Evolutionary conservation across 2,329 filamentous ascomycete genomes (phyloP).

Genomic region (Ascomycota sp.): DNA sequence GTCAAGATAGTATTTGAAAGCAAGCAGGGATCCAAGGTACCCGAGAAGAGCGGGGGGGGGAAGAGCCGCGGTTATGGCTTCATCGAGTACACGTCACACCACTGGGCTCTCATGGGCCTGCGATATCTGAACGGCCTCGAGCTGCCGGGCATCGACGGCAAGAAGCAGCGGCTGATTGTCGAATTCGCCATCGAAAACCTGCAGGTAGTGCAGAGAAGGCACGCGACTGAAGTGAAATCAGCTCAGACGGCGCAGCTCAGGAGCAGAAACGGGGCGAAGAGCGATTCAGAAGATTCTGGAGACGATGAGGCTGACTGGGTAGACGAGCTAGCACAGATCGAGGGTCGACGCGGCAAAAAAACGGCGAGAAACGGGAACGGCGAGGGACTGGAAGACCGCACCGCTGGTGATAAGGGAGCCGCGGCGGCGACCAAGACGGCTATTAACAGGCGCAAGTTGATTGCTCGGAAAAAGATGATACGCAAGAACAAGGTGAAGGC

Average conservation of each 20-base stretch:
- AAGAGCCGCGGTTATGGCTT: slow-evolving; percentile 89
- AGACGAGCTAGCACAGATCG: not conserved
- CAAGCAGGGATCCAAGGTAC: slow-evolving; percentile 63
- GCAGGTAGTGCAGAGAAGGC: slow-evolving; percentile 69
- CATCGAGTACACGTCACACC: slow-evolving; percentile 86
- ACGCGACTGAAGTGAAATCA: slow-evolving; percentile 15
- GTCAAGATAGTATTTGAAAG: slow-evolving; percentile 91
- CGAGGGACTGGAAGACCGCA: not conserved
- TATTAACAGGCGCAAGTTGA: slow-evolving; percentile 48
- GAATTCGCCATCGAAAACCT: slow-evolving; percentile 98
- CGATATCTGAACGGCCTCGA: slow-evolving; percentile 75
- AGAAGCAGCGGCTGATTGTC: slow-evolving; percentile 75
- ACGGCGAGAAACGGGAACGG: slow-evolving; percentile 1
- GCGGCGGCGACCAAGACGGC: slow-evolving; percentile 15
- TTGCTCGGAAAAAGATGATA: slow-evolving; percentile 65
- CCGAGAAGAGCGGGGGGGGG: slow-evolving; percentile 56
- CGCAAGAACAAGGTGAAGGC: slow-evolving; percentile 42
- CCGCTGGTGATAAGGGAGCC: slow-evolving; percentile 2
- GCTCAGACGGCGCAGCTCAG: slow-evolving; percentile 9
- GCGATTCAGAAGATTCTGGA: not conserved
- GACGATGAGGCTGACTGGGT: slow-evolving; percentile 9
- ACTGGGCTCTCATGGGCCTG: slow-evolving; percentile 85
- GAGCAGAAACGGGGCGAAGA: not conserved
- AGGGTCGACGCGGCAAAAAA: not conserved
- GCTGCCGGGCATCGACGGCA: slow-evolving; percentile 40